phyloP scores from a whole-genome alignment of 1,139 yeast genomes.

The Suhomyces coccinellae region DNA sequence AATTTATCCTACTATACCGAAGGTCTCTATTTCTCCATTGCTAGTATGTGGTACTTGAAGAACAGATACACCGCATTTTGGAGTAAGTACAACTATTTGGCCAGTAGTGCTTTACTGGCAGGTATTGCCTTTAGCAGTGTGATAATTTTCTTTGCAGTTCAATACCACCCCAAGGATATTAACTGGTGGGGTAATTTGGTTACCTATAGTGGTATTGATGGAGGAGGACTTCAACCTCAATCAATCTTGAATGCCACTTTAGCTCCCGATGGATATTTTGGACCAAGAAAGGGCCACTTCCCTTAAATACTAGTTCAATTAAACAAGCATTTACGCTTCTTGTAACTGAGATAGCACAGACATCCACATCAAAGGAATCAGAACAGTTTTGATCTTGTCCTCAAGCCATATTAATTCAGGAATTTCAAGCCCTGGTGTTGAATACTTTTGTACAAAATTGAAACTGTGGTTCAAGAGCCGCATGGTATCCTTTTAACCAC shows the following conservation, averaged over 20 bases:
- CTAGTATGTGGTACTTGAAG: slow-evolving; percentile 21
- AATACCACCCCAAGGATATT: slow-evolving; percentile 18
- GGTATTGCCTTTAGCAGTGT: slow-evolving; percentile 23
- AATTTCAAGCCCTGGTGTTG: no score
- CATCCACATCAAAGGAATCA: no score
- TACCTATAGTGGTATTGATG: slow-evolving; percentile 17
- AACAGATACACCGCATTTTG: slow-evolving; percentile 19
- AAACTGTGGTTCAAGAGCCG: no score
- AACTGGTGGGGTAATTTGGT: slow-evolving; percentile 24
- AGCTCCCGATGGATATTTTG: slow-evolving; percentile 22
- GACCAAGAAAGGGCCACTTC: slow-evolving; percentile 19
- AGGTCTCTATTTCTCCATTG: slow-evolving; percentile 17
- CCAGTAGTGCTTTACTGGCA: slow-evolving; percentile 21
- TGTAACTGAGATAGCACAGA: no score
- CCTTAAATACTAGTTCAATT: slow-evolving; percentile 2
- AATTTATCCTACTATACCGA: slow-evolving; percentile 21
- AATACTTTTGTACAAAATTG: no score
- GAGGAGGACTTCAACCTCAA: slow-evolving; percentile 1
- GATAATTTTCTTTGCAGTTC: slow-evolving; percentile 24
- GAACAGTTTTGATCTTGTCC: no score
- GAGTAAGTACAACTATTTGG: slow-evolving; percentile 22
- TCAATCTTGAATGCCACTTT: slow-evolving; percentile 14
- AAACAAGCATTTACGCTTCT: neutral
- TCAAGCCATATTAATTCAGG: no score
- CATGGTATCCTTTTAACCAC: no score